Percentiles rank a stretch among this genome's conserved stretches.
Conservation (phyloP, 129 eudicot species). For the Logfia minima region DNA sequence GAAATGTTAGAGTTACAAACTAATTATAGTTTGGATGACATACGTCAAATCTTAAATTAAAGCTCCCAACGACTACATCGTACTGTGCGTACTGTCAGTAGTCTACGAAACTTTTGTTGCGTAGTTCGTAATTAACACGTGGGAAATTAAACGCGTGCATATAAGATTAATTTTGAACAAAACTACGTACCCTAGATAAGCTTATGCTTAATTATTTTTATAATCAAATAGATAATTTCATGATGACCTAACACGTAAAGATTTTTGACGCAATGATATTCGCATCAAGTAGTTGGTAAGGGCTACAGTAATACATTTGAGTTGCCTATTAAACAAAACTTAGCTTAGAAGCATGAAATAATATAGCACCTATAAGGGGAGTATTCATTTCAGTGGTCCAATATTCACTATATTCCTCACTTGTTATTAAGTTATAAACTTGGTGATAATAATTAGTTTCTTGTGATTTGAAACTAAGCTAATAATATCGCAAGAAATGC, state of each 20-base stretch:
- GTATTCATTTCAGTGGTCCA: background rate
- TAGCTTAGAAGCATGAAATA: slow-evolving; percentile 16
- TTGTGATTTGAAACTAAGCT: background rate
- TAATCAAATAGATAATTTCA: too few species aligned
- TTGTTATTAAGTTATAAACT: background rate
- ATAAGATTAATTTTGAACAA: background rate
- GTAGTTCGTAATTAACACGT: too few species aligned
- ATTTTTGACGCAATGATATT: background rate
- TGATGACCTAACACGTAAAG: background rate
- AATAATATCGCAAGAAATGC: too few species aligned
- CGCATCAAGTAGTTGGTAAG: background rate
- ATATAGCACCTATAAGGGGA: background rate
- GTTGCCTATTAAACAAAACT: slow-evolving; percentile 13
- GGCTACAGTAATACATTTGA: background rate
- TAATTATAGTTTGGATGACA: background rate
- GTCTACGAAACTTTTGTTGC: too few species aligned
- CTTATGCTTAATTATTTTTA: too few species aligned
- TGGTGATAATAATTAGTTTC: background rate
- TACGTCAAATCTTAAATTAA: background rate
- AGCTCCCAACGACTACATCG: too few species aligned
- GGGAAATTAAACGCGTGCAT: too few species aligned
- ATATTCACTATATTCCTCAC: background rate
- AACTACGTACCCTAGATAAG: background rate
- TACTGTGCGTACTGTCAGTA: too few species aligned
- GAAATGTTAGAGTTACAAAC: too few species aligned